These are phyloP conservation scores for Corylus avellana DNA, from an alignment of 306 rosid species.

Conservation along the genomic window DNA sequence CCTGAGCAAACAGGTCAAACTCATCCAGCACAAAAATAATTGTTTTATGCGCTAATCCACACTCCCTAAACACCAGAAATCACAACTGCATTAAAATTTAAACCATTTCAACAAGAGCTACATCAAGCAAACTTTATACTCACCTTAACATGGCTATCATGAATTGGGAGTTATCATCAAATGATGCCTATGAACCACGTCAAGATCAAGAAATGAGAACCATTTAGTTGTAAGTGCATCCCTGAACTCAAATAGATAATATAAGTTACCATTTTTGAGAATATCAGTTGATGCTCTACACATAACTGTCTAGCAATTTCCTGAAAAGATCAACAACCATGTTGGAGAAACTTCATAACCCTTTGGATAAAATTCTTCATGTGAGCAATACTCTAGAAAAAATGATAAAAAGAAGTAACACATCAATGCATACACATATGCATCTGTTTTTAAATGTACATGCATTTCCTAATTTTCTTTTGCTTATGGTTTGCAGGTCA, in stretches of 20 bases:
- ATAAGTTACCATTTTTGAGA: slow-evolving; percentile 78
- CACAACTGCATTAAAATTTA: slow-evolving; percentile 25
- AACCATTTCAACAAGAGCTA: neutral
- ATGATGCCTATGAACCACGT: slow-evolving; percentile 69
- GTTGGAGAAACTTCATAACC: slow-evolving; percentile 16
- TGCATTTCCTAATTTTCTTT: neutral
- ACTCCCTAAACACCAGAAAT: slow-evolving; percentile 65
- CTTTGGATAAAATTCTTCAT: neutral
- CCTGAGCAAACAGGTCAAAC: slow-evolving; percentile 95
- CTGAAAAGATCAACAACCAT: slow-evolving; percentile 49
- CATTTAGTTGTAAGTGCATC: slow-evolving; percentile 3
- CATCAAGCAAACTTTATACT: slow-evolving; percentile 34
- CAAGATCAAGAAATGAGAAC: slow-evolving; percentile 28
- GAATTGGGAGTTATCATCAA: slow-evolving; percentile 91
- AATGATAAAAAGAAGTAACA: neutral
- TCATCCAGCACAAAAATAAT: slow-evolving; percentile 81
- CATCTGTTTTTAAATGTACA: slow-evolving; percentile 1
- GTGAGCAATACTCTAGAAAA: neutral
- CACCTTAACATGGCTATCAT: slow-evolving; percentile 87
- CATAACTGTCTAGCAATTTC: slow-evolving; percentile 95
- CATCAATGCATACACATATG: neutral
- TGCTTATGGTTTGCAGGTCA: neutral
- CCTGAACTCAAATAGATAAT: slow-evolving; percentile 8
- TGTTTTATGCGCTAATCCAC: slow-evolving; percentile 92
- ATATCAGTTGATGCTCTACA: slow-evolving; percentile 69